Evolutionary conservation across 805 yeast species (phyloP).

Genomic region (Metschnikowia lachancei): DNA sequence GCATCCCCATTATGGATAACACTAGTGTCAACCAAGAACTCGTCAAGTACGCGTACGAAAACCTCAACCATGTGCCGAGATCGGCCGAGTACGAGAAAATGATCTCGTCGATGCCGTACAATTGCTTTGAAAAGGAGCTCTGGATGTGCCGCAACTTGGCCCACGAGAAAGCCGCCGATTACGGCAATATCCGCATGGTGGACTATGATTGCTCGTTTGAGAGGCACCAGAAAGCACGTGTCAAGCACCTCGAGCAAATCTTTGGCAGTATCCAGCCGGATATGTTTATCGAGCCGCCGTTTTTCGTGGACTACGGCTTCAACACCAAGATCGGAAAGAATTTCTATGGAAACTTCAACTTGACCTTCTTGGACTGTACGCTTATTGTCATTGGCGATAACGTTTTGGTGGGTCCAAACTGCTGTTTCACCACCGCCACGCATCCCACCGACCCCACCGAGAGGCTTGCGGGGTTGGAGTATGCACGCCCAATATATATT

Average conservation of each 20-base stretch:
- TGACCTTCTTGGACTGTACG: slow-evolving; percentile 56
- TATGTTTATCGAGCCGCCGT: slow-evolving; percentile 54
- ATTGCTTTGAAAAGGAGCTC: slow-evolving; percentile 31
- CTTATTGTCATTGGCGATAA: slow-evolving; percentile 58
- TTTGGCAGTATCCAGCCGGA: slow-evolving; percentile 49
- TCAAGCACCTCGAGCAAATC: slow-evolving; percentile 33
- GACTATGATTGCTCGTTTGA: slow-evolving; percentile 29
- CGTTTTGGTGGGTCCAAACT: slow-evolving; percentile 63
- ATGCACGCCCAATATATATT: slow-evolving; percentile 53
- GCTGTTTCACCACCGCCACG: slow-evolving; percentile 56
- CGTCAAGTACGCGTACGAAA: slow-evolving; percentile 34
- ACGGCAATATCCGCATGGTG: slow-evolving; percentile 31
- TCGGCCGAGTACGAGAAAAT: slow-evolving; percentile 51
- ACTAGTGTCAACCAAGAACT: slow-evolving; percentile 29
- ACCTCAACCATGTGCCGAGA: slow-evolving; percentile 33
- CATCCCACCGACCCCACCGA: slow-evolving; percentile 55
- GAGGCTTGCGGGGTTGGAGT: slow-evolving; percentile 48
- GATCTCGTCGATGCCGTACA: slow-evolving; percentile 52
- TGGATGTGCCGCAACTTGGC: slow-evolving; percentile 27
- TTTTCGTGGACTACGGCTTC: slow-evolving; percentile 63
- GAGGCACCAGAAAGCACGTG: slow-evolving; percentile 36
- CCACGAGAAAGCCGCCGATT: slow-evolving; percentile 38
- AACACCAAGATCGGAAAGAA: slow-evolving; percentile 56
- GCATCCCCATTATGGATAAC: neutral
- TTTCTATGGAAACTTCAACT: slow-evolving; percentile 60